Base-by-base conservation (phyloP, 2,329 filamentous ascomycete genomes). In the Aschersonia sp. region DNA sequence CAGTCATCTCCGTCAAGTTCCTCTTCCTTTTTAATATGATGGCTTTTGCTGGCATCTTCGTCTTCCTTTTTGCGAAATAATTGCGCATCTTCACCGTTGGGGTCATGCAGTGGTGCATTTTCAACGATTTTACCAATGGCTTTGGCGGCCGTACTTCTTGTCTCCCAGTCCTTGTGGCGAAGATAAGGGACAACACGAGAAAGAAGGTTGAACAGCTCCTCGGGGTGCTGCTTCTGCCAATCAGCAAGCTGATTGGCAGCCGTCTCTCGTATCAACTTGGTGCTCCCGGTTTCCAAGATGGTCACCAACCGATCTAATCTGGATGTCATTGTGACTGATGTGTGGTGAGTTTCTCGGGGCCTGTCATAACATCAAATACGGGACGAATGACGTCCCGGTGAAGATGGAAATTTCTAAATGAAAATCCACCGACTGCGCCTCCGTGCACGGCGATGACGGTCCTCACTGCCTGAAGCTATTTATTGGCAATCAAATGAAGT, bases 221-320 rank as follows among this genome's bases (percentile, higher is more conserved):
- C 91, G 0, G 92, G 92, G 59, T 97, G 92, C 64, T 92, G 86
- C 63, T 96, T 97, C 67, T 98, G 94, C 65, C 95, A 92, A 67
- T 98, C 92, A 52, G 89, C 92, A 53, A 98, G 77, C 68, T 98
- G 92, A 61, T 94, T 89, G 52, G 94, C 92, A 52, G 92, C 94
- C 53, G 92, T 98, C 61, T 96, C 94, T 56, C 94, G 84, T 62
- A 98, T 97, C 55, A 98, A 75, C 62, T 85, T 84, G 51, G 92
- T 98, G 69, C 91, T 97, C 58, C 92, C 92, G 50, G 92, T 97
- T 75, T 98, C 92, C 58, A 98, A 82, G 63, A 98, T 80, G 54
- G 84, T 89, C 74, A 91, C 85, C 58, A 91, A 75, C 63, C 85
- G 81, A 71, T 89, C 85, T 60, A 91, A 78, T 77, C 85, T 88